Conservation (phyloP, 2,329 filamentous ascomycete species). For the Diaporthe citriasiana region DNA sequence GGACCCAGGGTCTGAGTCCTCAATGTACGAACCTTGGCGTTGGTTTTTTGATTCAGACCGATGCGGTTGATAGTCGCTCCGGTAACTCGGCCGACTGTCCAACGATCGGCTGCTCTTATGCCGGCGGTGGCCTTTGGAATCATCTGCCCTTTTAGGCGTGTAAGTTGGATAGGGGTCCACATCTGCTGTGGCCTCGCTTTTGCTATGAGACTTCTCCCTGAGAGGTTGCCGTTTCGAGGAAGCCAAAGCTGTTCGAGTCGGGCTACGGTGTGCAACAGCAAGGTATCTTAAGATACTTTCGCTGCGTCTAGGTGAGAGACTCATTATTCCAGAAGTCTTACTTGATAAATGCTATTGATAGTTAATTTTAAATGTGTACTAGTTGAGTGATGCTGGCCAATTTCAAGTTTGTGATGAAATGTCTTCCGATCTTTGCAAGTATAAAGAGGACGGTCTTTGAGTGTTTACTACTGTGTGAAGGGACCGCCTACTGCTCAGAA, state of each 20-base stretch:
- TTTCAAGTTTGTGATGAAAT: not conserved
- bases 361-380: not conserved
- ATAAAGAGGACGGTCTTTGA: too few relatives aligned
- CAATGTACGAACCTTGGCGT: conserved; percentile 10
- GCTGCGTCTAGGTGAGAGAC: not conserved
- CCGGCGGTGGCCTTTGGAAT: not conserved
- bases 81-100: not conserved
- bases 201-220: not conserved
- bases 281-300: not conserved
- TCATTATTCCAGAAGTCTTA: not conserved
- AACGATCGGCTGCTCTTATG: conserved; percentile 5
- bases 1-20: not conserved
- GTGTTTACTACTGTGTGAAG: too few relatives aligned
- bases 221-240: not conserved
- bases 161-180: not conserved
- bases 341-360: not conserved
- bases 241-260: not conserved
- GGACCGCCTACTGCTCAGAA: too few relatives aligned
- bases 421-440: not conserved
- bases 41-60: not conserved
- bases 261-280: not conserved
- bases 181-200: not conserved
- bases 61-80: not conserved
- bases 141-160: not conserved
- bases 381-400: not conserved